Evolutionary conservation across 192 early-diverging fungal genomes (phyloP), one percentile per base, ranked within the genome.

Genomic region (Pilobolus umbonatus): DNA sequence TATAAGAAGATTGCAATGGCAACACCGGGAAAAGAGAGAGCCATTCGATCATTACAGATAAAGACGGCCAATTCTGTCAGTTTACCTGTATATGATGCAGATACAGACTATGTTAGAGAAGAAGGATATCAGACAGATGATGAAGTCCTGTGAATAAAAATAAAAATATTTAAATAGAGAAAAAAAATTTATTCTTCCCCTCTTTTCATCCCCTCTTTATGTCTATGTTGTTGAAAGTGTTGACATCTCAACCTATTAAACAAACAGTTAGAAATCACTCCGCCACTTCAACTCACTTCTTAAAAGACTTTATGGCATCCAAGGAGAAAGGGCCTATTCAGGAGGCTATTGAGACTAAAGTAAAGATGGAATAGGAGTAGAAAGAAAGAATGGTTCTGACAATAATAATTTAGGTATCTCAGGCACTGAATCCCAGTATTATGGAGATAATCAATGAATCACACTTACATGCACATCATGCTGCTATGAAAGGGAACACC

Each of bases 31-130:
- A 79, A 84, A 42, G 93, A 89, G 86, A 73, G 80, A 34, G 94
- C 93, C 74, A 82, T 98, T 55, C 89, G 86, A 68, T 83, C 91
- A 9, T 79, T 98, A 44, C 70, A 83, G 35, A 73, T 98, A 75
- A 96, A 96, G 75, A 87, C 90, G 7, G 78, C 73, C 43, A 77
- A 82, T 11, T 93, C 93, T 9, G 71, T 82, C 14, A 79, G 86
- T 29, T 77, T 98, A 60, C 96, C 96, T 3, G 73, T 98, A 39
- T 96, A 79, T 73, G 86, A 86, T 64, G 73, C 82, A 10, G 69
- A 87, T 4, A 84, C 84, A 15, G 42, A 65, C 12, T 38, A 30
- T 26, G 35, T n/a, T 2, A 5, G 8, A 17, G 32, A 36, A 26
- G 21, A 29, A 26, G 19, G 22, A 47, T 38, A 60, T 28, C 28